A percentile compares a stretch with the other conserved stretches of the same genome.
phyloP scores from a whole-genome alignment of 2,329 filamentous ascomycete genomes.

The Pyrenophora graminea region DNA sequence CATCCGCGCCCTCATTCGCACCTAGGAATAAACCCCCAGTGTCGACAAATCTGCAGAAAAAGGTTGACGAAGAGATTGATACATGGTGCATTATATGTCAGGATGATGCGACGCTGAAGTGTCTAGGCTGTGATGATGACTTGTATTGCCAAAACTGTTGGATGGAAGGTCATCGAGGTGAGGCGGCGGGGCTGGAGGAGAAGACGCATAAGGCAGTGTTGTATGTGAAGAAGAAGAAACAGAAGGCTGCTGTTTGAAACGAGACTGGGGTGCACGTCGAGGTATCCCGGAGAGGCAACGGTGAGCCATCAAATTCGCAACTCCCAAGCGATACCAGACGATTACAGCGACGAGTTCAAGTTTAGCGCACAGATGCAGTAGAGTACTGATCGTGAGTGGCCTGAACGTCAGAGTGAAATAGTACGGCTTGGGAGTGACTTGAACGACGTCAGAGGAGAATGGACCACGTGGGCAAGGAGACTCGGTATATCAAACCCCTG shows the following conservation, averaged over 20 bases:
- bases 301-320: too few species aligned
- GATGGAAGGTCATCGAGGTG: conserved; percentile 77
- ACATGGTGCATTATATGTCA: conserved; percentile 84
- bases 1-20: conserved; percentile 53
- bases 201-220: conserved; percentile 69
- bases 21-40: conserved; percentile 45
- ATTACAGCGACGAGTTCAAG: background rate
- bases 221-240: conserved; percentile 47
- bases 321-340: background rate
- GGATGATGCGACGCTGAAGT: conserved; percentile 74
- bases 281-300: too few species aligned
- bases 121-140: conserved; percentile 70
- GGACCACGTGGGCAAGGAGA: too few species aligned
- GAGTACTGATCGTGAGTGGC: too few species aligned
- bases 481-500: too few species aligned
- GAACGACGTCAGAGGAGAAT: too few species aligned
- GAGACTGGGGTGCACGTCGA: background rate
- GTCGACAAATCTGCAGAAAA: conserved; percentile 44
- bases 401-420: too few species aligned
- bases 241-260: conserved; percentile 18
- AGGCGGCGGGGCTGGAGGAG: conserved; percentile 71
- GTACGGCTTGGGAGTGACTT: too few species aligned
- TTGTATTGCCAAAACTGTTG: conserved; percentile 80
- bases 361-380: too few species aligned
- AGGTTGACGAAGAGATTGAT: conserved; percentile 71